These are phyloP conservation scores for Colletotrichum phormii DNA, from an alignment of 2,329 filamentous ascomycete genomes.

Conservation along the genomic window DNA sequence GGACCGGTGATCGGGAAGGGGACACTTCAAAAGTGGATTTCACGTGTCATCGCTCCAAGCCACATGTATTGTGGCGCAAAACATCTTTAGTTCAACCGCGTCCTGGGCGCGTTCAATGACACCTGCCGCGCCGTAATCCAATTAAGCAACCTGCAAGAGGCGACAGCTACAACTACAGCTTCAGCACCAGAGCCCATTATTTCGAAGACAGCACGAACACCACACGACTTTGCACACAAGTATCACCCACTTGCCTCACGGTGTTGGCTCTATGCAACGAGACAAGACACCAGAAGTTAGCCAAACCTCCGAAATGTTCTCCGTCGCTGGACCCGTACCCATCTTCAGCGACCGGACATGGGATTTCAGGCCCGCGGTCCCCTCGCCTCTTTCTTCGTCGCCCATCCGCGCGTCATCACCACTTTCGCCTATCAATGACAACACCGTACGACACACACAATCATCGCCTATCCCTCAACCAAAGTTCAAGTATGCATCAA, in stretches of 20 bases:
- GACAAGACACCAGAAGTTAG: slow-evolving; percentile 42
- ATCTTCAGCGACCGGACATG: slow-evolving; percentile 56
- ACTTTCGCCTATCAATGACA: slow-evolving; percentile 56
- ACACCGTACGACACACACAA: slow-evolving; percentile 55
- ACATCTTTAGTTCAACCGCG: slow-evolving; percentile 1
- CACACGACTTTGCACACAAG: slow-evolving; percentile 10
- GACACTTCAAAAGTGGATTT: slow-evolving; percentile 10
- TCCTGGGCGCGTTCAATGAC: slow-evolving; percentile 22
- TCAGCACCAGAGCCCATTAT: background rate
- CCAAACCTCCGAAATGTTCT: slow-evolving; percentile 51
- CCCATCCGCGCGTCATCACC: slow-evolving; percentile 65
- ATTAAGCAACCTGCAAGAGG: slow-evolving; percentile 14
- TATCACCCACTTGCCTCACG: background rate
- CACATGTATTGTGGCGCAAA: slow-evolving; percentile 11
- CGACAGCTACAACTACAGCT: background rate
- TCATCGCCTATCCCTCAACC: slow-evolving; percentile 57
- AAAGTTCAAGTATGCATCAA: slow-evolving; percentile 64
- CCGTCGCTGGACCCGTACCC: slow-evolving; percentile 53
- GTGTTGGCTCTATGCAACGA: slow-evolving; percentile 45
- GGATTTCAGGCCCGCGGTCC: slow-evolving; percentile 58
- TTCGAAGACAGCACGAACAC: background rate
- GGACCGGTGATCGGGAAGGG: background rate
- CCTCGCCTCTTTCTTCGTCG: slow-evolving; percentile 71
- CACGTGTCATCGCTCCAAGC: slow-evolving; percentile 13
- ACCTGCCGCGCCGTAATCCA: background rate